Evolutionary conservation across 2,329 filamentous ascomycete genomes (phyloP).

Genomic region (Diaporthe capsici): DNA sequence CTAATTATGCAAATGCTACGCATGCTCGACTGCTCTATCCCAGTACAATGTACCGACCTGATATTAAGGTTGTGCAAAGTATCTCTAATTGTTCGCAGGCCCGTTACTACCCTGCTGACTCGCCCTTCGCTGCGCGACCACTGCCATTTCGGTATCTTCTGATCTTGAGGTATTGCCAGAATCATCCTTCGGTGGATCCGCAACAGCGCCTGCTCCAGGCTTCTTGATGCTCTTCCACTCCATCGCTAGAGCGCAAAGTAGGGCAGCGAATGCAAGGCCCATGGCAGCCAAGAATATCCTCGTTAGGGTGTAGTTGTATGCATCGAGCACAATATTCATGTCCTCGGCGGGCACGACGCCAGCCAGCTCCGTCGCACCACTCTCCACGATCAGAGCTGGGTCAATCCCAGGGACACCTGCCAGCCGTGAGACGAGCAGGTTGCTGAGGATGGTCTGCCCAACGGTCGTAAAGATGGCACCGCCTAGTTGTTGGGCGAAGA

Average conservation of each 20-base stretch:
- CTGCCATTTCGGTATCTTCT: slow-evolving; percentile 15
- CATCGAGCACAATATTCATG: slow-evolving; percentile 67
- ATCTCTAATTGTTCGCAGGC: background rate
- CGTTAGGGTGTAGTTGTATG: slow-evolving; percentile 76
- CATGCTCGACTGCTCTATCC: background rate
- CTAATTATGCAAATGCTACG: background rate
- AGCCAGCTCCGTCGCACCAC: slow-evolving; percentile 73
- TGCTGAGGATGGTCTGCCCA: slow-evolving; percentile 68
- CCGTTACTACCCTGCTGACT: background rate
- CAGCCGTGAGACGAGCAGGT: slow-evolving; percentile 58
- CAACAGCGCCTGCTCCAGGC: slow-evolving; percentile 39
- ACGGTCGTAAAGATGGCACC: slow-evolving; percentile 71
- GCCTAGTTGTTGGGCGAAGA: slow-evolving; percentile 72
- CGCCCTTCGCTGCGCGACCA: background rate
- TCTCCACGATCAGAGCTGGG: slow-evolving; percentile 58
- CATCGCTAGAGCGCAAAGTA: slow-evolving; percentile 71
- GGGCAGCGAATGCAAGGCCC: slow-evolving; percentile 67
- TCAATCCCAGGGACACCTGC: slow-evolving; percentile 59
- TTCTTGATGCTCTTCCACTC: slow-evolving; percentile 80
- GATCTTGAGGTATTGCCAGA: background rate
- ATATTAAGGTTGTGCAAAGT: background rate
- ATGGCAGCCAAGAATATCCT: slow-evolving; percentile 74
- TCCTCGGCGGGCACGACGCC: slow-evolving; percentile 63
- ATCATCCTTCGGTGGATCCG: slow-evolving; percentile 3
- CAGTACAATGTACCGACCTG: background rate